These are phyloP conservation scores for Pseudocercospora musae DNA, from an alignment of 2,329 filamentous ascomycete species.

Conservation along the genomic window DNA sequence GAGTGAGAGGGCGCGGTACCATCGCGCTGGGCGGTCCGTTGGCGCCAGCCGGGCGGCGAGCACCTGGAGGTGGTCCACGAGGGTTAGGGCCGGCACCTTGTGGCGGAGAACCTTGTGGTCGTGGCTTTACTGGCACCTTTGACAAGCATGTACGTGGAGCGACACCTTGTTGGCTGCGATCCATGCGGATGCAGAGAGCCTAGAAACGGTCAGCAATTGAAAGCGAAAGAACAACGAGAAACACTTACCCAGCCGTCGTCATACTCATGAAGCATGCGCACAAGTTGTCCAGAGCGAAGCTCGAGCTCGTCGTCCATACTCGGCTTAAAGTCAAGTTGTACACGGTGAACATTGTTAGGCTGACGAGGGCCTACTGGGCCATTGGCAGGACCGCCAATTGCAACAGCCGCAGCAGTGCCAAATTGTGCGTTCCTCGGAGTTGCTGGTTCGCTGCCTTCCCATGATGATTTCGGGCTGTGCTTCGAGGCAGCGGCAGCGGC, in stretches of 20 bases:
- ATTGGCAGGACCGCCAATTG: conserved; percentile 31
- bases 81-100: conserved; percentile 18
- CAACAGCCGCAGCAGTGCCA: conserved; percentile 37
- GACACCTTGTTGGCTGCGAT: conserved; percentile 88
- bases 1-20: conserved; percentile 28
- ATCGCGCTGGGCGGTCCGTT: conserved; percentile 20
- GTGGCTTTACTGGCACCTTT: conserved; percentile 84
- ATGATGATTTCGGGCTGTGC: conserved; percentile 20
- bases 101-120: conserved; percentile 53
- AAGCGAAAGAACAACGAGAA: not conserved
- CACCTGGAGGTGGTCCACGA: conserved; percentile 25
- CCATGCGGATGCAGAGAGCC: conserved; percentile 87
- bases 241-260: conserved; percentile 92
- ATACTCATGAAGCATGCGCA: conserved; percentile 89
- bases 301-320: conserved; percentile 90
- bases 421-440: conserved; percentile 30
- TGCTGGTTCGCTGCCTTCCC: conserved; percentile 22
- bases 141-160: conserved; percentile 92
- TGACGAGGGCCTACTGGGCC: conserved; percentile 37
- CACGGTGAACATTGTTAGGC: conserved; percentile 73
- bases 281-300: conserved; percentile 75
- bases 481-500: conserved; percentile 11
- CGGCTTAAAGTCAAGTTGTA: conserved; percentile 90
- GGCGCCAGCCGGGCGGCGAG: conserved; percentile 34
- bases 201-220: conserved; percentile 38